These are phyloP conservation scores for Saccharomycopsis olivae DNA, from an alignment of 805 yeast species.

Conservation along the genomic window DNA sequence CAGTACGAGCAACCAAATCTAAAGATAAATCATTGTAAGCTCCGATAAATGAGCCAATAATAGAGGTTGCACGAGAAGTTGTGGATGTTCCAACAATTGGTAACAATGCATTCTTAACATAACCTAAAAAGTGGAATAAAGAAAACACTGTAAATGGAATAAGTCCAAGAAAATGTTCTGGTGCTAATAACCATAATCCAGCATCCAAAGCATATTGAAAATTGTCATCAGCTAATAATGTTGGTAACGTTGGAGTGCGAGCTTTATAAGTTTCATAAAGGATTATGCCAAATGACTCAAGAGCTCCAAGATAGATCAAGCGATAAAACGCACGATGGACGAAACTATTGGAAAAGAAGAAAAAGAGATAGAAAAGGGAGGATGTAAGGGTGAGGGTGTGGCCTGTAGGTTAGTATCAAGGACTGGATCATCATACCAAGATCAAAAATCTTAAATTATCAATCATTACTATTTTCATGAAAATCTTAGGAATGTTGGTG, in stretches of 20 bases:
- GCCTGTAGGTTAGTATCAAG: slow-evolving; percentile 23
- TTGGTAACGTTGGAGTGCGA: slow-evolving; percentile 21
- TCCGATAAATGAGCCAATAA: slow-evolving; percentile 33
- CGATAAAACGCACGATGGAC: slow-evolving; percentile 42
- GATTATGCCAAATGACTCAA: slow-evolving; percentile 69
- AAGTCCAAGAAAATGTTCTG: slow-evolving; percentile 50
- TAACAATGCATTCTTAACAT: slow-evolving; percentile 50
- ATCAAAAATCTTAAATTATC: too few species aligned
- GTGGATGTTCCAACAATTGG: slow-evolving; percentile 39
- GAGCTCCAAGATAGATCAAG: slow-evolving; percentile 49
- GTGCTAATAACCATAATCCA: slow-evolving; percentile 40
- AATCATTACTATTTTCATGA: too few species aligned
- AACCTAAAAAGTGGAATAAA: slow-evolving; percentile 70
- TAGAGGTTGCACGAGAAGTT: slow-evolving; percentile 24
- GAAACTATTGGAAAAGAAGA: slow-evolving; percentile 23
- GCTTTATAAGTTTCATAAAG: slow-evolving; percentile 42
- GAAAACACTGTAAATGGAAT: slow-evolving; percentile 73
- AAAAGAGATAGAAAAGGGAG: slow-evolving; percentile 29
- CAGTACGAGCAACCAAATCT: slow-evolving; percentile 49
- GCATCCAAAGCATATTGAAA: slow-evolving; percentile 59
- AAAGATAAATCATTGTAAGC: slow-evolving; percentile 49
- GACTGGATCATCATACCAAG: background rate
- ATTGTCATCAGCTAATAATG: slow-evolving; percentile 50
- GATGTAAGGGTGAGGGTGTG: slow-evolving; percentile 39
- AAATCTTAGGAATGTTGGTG: too few species aligned